Conservation (phyloP, 2,329 filamentous ascomycete species). For the Monosporascus ibericus region DNA sequence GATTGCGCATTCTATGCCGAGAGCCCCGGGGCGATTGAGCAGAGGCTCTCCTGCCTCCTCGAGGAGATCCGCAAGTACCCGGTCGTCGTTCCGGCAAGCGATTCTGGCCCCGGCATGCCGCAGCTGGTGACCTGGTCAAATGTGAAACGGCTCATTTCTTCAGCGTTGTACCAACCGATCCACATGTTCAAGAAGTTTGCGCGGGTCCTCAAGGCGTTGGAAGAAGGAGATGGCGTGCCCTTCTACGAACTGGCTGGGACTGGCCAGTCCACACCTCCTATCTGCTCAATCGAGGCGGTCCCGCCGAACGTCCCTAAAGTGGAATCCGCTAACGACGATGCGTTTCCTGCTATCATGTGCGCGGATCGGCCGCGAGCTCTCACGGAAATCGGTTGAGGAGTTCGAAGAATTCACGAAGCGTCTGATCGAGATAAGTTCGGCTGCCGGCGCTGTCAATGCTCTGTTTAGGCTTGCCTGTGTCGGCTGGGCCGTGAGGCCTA, state of each 20-base stretch:
- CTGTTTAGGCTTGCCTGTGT: slow-evolving; percentile 29
- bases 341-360: slow-evolving; percentile 40
- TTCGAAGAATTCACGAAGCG: slow-evolving; percentile 28
- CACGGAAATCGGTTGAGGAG: slow-evolving; percentile 25
- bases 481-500: slow-evolving; percentile 24
- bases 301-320: slow-evolving; percentile 26
- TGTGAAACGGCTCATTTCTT: slow-evolving; percentile 36
- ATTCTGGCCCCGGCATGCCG: slow-evolving; percentile 33
- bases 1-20: slow-evolving; percentile 38
- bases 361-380: slow-evolving; percentile 30
- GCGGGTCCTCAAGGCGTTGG: slow-evolving; percentile 34
- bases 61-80: slow-evolving; percentile 34
- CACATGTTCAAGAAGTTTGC: slow-evolving; percentile 36
- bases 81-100: slow-evolving; percentile 32
- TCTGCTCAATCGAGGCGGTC: slow-evolving; percentile 25
- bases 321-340: slow-evolving; percentile 32
- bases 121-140: slow-evolving; percentile 45
- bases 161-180: slow-evolving; percentile 39
- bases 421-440: slow-evolving; percentile 31
- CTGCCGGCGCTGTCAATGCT: slow-evolving; percentile 37
- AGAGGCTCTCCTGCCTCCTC: slow-evolving; percentile 34
- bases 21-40: slow-evolving; percentile 31
- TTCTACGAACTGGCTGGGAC: slow-evolving; percentile 31
- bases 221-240: slow-evolving; percentile 36
- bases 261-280: slow-evolving; percentile 5